phyloP scores from a whole-genome alignment of 352 stramenopile genomes.

The Phytopythium ostracodes region DNA sequence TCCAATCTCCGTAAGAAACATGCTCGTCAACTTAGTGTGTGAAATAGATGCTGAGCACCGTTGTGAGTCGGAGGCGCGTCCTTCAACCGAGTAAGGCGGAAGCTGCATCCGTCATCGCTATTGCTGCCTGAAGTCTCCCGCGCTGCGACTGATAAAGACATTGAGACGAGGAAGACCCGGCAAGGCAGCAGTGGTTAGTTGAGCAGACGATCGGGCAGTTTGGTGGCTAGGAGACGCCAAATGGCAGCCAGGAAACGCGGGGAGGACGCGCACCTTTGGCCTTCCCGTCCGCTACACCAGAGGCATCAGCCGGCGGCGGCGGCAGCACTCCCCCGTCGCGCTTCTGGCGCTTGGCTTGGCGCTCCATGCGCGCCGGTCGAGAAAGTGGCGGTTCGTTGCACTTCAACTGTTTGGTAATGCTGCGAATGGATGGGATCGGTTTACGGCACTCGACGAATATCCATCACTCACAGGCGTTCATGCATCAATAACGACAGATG shows the following conservation, averaged over 20 bases:
- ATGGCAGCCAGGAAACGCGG: background rate
- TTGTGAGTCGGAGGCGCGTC: conserved; percentile 36
- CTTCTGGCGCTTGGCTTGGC: conserved; percentile 5
- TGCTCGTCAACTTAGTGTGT: background rate
- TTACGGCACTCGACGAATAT: background rate
- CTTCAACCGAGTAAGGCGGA: conserved; percentile 38
- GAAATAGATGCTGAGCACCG: conserved; percentile 20
- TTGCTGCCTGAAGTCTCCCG: background rate
- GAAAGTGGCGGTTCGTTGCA: background rate
- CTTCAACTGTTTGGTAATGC: no score
- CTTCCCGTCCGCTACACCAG: background rate
- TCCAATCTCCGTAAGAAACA: background rate
- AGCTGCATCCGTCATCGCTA: conserved; percentile 10
- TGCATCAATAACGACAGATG: no score
- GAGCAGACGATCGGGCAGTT: background rate
- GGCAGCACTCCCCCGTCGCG: background rate
- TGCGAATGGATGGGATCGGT: background rate
- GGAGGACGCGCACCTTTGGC: background rate
- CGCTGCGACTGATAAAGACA: background rate
- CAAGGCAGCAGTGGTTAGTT: background rate
- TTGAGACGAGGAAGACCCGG: background rate
- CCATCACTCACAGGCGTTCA: no score
- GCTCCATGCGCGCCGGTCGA: conserved; percentile 3
- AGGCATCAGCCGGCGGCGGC: background rate
- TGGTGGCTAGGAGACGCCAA: background rate